Evolutionary conservation across 768 basidiomycete genomes (phyloP).

Genomic region (Phlegmacium glaucopus): DNA sequence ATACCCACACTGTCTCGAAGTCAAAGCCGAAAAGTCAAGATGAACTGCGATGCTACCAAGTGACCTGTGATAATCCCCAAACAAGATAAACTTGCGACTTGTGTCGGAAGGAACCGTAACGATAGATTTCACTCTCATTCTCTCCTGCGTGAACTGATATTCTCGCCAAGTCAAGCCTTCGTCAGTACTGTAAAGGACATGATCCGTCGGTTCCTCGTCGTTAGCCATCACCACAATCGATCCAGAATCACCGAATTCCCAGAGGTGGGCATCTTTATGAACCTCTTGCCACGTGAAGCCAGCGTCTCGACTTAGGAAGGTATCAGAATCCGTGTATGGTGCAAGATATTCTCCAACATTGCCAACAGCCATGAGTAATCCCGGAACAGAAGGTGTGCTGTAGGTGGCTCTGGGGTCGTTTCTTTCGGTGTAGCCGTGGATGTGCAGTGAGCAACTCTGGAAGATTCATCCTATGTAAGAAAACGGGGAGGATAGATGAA

Average conservation of each 20-base stretch:
- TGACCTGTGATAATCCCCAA: constrained; percentile 58
- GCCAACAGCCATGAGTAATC: constrained; percentile 93
- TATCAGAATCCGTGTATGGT: constrained; percentile 84
- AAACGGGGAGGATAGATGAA: not conserved
- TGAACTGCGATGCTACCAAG: constrained; percentile 67
- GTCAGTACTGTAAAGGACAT: constrained; percentile 84
- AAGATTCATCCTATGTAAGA: not conserved
- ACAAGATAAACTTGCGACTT: constrained; percentile 84
- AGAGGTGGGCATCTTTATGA: constrained; percentile 95
- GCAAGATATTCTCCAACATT: constrained; percentile 87
- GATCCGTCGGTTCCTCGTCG: constrained; percentile 91
- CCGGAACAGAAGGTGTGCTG: constrained; percentile 88
- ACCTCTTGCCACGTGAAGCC: constrained; percentile 99
- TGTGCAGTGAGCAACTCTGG: constrained; percentile 81
- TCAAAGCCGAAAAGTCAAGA: constrained; percentile 84
- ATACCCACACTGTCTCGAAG: constrained; percentile 67
- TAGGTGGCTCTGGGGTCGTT: constrained; percentile 88
- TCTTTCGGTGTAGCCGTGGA: constrained; percentile 96
- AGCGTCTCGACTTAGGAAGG: constrained; percentile 93
- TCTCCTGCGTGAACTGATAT: constrained; percentile 76
- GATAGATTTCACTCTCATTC: constrained; percentile 70
- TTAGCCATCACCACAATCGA: constrained; percentile 92
- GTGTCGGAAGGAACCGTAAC: constrained; percentile 90
- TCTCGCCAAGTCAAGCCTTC: constrained; percentile 88
- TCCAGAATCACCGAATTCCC: constrained; percentile 98